These are phyloP conservation scores for Myxozyma melibiosi DNA, from an alignment of 805 yeast genomes.

Conservation along the genomic window DNA sequence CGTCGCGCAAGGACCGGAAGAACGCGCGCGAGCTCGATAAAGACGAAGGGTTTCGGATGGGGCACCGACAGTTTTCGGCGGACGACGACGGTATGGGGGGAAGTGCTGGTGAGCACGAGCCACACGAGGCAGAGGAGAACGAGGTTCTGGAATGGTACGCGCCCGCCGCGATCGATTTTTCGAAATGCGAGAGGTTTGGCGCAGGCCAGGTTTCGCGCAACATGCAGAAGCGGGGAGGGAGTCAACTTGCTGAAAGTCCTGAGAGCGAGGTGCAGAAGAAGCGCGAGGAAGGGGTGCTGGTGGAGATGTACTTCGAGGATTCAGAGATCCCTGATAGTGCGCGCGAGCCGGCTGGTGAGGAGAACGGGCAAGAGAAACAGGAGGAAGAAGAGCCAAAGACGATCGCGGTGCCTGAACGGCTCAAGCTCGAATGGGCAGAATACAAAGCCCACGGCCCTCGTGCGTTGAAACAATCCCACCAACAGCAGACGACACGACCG, in stretches of 20 bases:
- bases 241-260: slow-evolving; percentile 34
- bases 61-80: neutral
- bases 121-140: slow-evolving; percentile 25
- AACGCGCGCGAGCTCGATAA: slow-evolving; percentile 34
- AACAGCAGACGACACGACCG: neutral
- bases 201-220: slow-evolving; percentile 33
- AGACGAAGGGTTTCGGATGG: slow-evolving; percentile 11
- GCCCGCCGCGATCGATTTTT: slow-evolving; percentile 21
- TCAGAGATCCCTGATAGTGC: slow-evolving; percentile 35
- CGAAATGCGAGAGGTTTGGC: slow-evolving; percentile 25
- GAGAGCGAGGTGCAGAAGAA: slow-evolving; percentile 37
- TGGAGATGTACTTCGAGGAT: slow-evolving; percentile 30
- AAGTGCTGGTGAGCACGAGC: slow-evolving; percentile 28
- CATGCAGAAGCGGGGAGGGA: slow-evolving; percentile 41
- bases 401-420: slow-evolving; percentile 21
- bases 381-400: neutral
- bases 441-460: neutral
- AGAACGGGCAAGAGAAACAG: slow-evolving; percentile 10
- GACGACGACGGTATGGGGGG: neutral
- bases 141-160: slow-evolving; percentile 33
- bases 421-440: slow-evolving; percentile 17
- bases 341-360: slow-evolving; percentile 38
- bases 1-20: slow-evolving; percentile 14
- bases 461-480: neutral
- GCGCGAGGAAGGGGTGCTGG: slow-evolving; percentile 37